phyloP scores from a whole-genome alignment of 495 filamentous ascomycete genomes.

The Aspergillus saccharolyticus region DNA sequence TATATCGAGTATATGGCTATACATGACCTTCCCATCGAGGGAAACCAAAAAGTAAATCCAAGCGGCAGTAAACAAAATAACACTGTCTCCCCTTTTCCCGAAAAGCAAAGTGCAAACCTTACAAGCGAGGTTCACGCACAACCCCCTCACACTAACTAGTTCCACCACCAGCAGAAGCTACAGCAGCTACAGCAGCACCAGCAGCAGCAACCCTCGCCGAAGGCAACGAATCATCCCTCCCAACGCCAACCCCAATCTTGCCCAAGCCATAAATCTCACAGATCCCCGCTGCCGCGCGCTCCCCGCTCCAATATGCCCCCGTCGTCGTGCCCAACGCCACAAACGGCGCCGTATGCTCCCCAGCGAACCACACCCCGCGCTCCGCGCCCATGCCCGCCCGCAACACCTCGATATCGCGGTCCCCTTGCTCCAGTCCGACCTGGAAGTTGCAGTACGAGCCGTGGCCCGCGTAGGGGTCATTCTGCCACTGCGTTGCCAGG shows the following conservation, averaged over 20 bases:
- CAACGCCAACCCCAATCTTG: conserved; percentile 19
- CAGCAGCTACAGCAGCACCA: not conserved
- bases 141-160: too few relatives aligned
- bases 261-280: conserved; percentile 33
- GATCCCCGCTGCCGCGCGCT: conserved; percentile 67
- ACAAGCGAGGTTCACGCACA: too few relatives aligned
- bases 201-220: conserved; percentile 11
- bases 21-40: too few relatives aligned
- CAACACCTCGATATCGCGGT: conserved; percentile 66
- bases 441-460: conserved; percentile 94
- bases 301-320: conserved; percentile 74
- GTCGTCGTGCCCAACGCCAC: conserved; percentile 24
- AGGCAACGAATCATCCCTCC: conserved; percentile 37
- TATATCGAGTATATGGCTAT: not conserved
- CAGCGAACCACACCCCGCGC: conserved; percentile 81
- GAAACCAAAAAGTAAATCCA: not conserved
- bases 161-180: too few relatives aligned
- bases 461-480: conserved; percentile 77
- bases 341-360: conserved; percentile 91
- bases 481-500: conserved; percentile 73
- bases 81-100: too few relatives aligned
- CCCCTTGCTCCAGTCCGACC: conserved; percentile 63
- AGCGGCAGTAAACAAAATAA: too few relatives aligned
- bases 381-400: conserved; percentile 59
- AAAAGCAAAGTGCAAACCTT: too few relatives aligned